phyloP scores from a whole-genome alignment of 805 yeast species.

The Yamadazyma sp. region DNA sequence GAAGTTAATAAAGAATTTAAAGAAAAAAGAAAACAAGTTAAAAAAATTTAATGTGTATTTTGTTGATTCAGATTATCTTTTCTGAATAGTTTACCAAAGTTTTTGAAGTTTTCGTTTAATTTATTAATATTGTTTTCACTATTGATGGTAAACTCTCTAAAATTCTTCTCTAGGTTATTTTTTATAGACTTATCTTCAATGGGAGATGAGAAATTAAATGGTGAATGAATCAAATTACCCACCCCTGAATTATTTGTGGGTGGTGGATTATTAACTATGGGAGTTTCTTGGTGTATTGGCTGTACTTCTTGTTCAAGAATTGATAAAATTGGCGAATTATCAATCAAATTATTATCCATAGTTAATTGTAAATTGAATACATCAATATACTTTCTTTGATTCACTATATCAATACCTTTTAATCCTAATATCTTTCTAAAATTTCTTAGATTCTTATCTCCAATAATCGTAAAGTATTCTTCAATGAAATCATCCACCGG shows the following conservation, averaged over 20 bases:
- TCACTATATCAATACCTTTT: constrained; percentile 47
- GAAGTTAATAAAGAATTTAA: no score
- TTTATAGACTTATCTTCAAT: constrained; percentile 30
- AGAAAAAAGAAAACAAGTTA: no score
- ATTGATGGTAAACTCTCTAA: constrained; percentile 43
- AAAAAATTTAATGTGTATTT: no score
- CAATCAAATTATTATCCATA: constrained; percentile 22
- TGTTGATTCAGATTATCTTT: no score
- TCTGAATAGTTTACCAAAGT: constrained; percentile 53
- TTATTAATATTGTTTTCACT: constrained; percentile 63
- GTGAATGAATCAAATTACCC: neutral
- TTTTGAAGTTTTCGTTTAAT: constrained; percentile 63
- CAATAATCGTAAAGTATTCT: constrained; percentile 62
- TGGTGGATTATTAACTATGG: neutral
- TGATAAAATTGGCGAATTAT: constrained; percentile 28
- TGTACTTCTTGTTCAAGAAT: constrained; percentile 22
- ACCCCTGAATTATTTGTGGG: neutral
- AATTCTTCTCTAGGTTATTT: constrained; percentile 43
- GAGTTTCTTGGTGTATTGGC: neutral
- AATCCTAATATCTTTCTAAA: constrained; percentile 62
- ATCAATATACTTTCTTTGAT: constrained; percentile 31
- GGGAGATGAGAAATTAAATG: constrained; percentile 9
- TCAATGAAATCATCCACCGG: constrained; percentile 62
- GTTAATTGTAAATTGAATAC: constrained; percentile 35
- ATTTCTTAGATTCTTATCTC: constrained; percentile 60